These are phyloP conservation scores for Yueomyces sp. DNA, from an alignment of 805 yeast species.

Conservation along the genomic window DNA sequence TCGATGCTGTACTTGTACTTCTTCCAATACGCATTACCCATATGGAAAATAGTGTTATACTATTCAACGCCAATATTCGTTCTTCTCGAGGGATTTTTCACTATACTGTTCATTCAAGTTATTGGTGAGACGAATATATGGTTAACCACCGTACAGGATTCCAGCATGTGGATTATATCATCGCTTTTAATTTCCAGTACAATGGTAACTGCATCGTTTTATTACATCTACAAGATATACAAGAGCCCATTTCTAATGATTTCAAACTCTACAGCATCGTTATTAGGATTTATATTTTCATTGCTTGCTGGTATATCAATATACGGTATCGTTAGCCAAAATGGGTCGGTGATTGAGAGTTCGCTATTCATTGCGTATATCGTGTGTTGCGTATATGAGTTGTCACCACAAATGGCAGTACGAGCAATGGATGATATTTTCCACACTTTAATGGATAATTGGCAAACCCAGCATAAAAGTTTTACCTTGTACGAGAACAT, in stretches of 20 bases:
- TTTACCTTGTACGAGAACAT: slow-evolving; percentile 23
- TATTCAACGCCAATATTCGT: slow-evolving; percentile 86
- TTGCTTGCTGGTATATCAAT: slow-evolving; percentile 58
- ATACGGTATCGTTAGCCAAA: slow-evolving; percentile 70
- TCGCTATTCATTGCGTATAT: slow-evolving; percentile 78
- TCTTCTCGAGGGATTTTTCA: slow-evolving; percentile 85
- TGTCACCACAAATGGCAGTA: slow-evolving; percentile 76
- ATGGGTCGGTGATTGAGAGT: slow-evolving; percentile 79
- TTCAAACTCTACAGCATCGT: slow-evolving; percentile 61
- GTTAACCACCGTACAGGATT: slow-evolving; percentile 37
- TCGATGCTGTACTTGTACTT: neutral
- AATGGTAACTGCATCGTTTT: slow-evolving; percentile 60
- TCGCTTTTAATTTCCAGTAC: slow-evolving; percentile 60
- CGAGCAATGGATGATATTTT: slow-evolving; percentile 31
- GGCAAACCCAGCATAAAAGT: slow-evolving; percentile 23
- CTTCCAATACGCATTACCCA: slow-evolving; percentile 6
- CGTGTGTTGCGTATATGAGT: slow-evolving; percentile 83
- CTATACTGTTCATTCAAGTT: slow-evolving; percentile 81
- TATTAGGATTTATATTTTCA: slow-evolving; percentile 76
- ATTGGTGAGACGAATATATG: slow-evolving; percentile 70
- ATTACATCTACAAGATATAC: slow-evolving; percentile 72
- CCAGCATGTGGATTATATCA: slow-evolving; percentile 70
- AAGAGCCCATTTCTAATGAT: slow-evolving; percentile 59
- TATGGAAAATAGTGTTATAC: slow-evolving; percentile 60
- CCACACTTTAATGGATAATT: slow-evolving; percentile 24